These are phyloP conservation scores for Mycena polygramma DNA, from an alignment of 768 basidiomycete species.

Conservation along the genomic window DNA sequence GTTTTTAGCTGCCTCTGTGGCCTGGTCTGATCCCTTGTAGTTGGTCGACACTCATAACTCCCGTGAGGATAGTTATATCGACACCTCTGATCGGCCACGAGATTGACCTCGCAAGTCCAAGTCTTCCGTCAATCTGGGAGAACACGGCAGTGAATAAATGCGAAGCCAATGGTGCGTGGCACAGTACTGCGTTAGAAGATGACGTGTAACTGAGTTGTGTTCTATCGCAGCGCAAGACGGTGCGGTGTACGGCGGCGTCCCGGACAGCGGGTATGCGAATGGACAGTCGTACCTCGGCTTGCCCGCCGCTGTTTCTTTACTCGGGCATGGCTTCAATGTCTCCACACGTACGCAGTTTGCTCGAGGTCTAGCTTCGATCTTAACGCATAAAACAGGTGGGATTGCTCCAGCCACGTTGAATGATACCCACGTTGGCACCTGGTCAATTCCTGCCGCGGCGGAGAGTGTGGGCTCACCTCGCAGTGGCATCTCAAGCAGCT, in stretches of 20 bases:
- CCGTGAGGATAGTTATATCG: conserved; percentile 7
- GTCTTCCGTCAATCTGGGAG: conserved; percentile 8
- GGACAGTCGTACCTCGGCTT: conserved; percentile 23
- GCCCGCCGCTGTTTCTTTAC: conserved; percentile 18
- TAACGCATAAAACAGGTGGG: neutral
- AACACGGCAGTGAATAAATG: neutral
- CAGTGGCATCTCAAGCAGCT: neutral
- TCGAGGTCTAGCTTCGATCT: neutral
- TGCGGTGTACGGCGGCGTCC: conserved; percentile 24
- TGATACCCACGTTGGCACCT: neutral
- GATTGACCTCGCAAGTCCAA: conserved; percentile 23
- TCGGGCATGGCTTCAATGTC: conserved; percentile 15
- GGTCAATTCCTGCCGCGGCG: conserved; percentile 14
- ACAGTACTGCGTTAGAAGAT: neutral
- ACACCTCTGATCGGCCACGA: conserved; percentile 17
- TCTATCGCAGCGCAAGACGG: conserved; percentile 1
- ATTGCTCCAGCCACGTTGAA: conserved; percentile 13
- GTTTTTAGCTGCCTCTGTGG: neutral
- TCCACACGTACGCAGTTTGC: conserved; percentile 14
- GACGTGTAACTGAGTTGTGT: too few species aligned
- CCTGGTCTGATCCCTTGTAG: neutral
- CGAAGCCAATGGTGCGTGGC: neutral
- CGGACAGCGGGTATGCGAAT: conserved; percentile 24
- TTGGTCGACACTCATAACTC: conserved; percentile 23
- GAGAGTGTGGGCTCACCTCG: neutral